These are phyloP conservation scores for Balansia obtecta DNA, from an alignment of 2,329 filamentous ascomycete genomes.

Conservation along the genomic window DNA sequence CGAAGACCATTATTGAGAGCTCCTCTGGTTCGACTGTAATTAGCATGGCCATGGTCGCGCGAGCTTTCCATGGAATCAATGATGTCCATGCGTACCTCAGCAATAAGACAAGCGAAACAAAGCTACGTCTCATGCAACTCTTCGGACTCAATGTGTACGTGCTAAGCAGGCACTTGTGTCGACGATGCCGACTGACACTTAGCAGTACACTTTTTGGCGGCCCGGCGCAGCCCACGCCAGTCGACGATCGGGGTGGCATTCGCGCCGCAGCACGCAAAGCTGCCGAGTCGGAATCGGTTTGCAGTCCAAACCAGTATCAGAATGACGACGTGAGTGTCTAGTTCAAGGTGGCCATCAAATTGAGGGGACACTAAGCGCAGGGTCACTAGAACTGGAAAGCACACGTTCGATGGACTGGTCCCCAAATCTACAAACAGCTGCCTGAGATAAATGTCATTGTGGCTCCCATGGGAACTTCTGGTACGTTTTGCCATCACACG, in stretches of 20 bases:
- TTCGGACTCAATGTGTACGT: constrained; percentile 21
- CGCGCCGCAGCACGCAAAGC: constrained; percentile 17
- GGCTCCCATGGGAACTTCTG: constrained; percentile 40
- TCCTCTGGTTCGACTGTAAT: constrained; percentile 51
- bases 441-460: constrained; percentile 43
- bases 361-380: no score
- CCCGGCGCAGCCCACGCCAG: constrained; percentile 20
- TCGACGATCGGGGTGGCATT: constrained; percentile 21
- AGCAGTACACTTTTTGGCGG: constrained; percentile 20
- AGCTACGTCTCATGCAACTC: constrained; percentile 20
- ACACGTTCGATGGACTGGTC: constrained; percentile 46
- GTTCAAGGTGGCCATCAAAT: no score
- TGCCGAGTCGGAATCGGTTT: constrained; percentile 16
- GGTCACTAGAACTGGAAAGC: constrained; percentile 34
- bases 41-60: constrained; percentile 34
- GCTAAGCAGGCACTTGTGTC: neutral
- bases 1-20: constrained; percentile 43
- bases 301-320: constrained; percentile 22
- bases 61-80: constrained; percentile 25
- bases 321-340: constrained; percentile 17
- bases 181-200: constrained; percentile 18
- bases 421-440: constrained; percentile 43
- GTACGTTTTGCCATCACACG: constrained; percentile 6
- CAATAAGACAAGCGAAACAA: constrained; percentile 31
- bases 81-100: constrained; percentile 31